Evolutionary conservation across 768 basidiomycete genomes (phyloP).

Genomic region (Boletus reticuloceps): DNA sequence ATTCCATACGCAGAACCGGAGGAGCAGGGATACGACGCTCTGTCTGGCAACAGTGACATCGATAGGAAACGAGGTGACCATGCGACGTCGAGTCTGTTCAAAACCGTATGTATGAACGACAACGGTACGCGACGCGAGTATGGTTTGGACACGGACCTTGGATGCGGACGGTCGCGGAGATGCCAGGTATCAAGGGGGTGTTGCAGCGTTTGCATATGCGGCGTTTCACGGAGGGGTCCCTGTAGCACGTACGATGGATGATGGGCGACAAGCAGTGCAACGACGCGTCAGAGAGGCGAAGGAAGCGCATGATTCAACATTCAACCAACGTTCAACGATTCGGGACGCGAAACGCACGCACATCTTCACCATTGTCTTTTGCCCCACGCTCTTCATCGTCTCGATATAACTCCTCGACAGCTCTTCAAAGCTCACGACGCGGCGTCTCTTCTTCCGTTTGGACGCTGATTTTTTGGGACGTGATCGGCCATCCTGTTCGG

Average conservation of each 20-base stretch:
- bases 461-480: neutral
- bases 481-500: neutral
- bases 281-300: neutral
- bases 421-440: slow-evolving; percentile 40
- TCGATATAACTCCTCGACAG: slow-evolving; percentile 63
- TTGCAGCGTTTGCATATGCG: slow-evolving; percentile 72
- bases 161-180: slow-evolving; percentile 61
- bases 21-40: slow-evolving; percentile 70
- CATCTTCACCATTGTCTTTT: slow-evolving; percentile 79
- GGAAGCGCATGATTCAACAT: neutral
- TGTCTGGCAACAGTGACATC: slow-evolving; percentile 56
- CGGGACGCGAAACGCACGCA: slow-evolving; percentile 31
- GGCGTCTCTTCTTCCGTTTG: slow-evolving; percentile 19
- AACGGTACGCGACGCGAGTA: no score
- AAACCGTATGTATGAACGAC: slow-evolving; percentile 17
- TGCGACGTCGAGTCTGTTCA: slow-evolving; percentile 43
- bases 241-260: slow-evolving; percentile 24
- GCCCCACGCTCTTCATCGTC: slow-evolving; percentile 67
- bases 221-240: slow-evolving; percentile 84
- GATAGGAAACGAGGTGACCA: slow-evolving; percentile 54
- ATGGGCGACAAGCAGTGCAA: neutral
- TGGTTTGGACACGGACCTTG: slow-evolving; percentile 45
- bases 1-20: slow-evolving; percentile 30
- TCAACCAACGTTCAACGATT: neutral
- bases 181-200: slow-evolving; percentile 62